Evolutionary conservation across 805 yeast genomes (phyloP).

Genomic region (Candida alai): DNA sequence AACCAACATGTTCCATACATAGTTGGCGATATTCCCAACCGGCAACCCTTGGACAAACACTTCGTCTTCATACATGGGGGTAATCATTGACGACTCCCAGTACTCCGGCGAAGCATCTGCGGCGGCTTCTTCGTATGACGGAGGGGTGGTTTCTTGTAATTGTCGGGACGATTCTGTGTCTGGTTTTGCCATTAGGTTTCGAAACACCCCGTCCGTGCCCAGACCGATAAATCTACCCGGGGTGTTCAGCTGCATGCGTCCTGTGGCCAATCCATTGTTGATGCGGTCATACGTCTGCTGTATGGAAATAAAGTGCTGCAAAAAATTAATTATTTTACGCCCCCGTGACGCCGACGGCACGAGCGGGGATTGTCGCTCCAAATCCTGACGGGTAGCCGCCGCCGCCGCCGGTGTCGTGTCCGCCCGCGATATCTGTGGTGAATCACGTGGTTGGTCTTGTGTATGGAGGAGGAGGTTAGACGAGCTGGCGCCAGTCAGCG

Average conservation of each 20-base stretch:
- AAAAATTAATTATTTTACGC: constrained; percentile 20
- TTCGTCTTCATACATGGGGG: constrained; percentile 81
- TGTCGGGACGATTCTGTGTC: constrained; percentile 40
- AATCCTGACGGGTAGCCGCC: too few relatives aligned
- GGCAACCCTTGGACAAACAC: constrained; percentile 93
- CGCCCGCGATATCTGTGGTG: neutral
- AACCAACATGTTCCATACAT: constrained; percentile 85
- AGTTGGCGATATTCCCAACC: constrained; percentile 85
- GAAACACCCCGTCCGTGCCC: constrained; percentile 84
- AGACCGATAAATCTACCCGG: constrained; percentile 45
- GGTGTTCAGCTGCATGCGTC: constrained; percentile 38
- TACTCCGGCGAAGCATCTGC: constrained; percentile 94
- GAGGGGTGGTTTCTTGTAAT: constrained; percentile 57
- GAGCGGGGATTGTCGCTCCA: neutral
- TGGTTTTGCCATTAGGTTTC: constrained; percentile 89
- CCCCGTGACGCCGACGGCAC: constrained; percentile 1
- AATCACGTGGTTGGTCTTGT: neutral
- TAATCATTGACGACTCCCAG: constrained; percentile 86
- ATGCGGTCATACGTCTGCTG: constrained; percentile 41
- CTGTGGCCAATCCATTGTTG: constrained; percentile 38
- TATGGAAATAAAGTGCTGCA: constrained; percentile 34
- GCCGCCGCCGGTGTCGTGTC: constrained; percentile 32
- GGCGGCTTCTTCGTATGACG: constrained; percentile 92
- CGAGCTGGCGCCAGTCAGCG: constrained; percentile 25
- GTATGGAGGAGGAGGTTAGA: constrained; percentile 15